Base-by-base conservation (phyloP, 768 basidiomycete genomes). In the Boletus sensibilis region DNA sequence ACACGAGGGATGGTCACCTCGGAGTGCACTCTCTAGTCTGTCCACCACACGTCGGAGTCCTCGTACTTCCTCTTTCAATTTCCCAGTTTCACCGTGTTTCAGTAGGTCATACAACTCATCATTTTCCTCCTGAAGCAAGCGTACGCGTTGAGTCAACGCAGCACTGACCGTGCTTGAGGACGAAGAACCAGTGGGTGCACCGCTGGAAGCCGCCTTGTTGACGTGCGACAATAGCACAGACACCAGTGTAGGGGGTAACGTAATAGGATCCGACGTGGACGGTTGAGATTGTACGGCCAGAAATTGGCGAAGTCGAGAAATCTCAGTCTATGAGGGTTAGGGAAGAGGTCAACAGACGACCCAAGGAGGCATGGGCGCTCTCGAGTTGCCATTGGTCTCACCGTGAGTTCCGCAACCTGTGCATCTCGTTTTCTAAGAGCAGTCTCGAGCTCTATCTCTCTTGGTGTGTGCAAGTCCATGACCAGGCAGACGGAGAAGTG, bases 381-480 rank as follows among this genome's bases (percentile, higher is more conserved):
- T 61, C 52, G 60, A 56, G 51, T 41, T 59, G 53, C 51, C 35
- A 55, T 46, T 18, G 40, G 51, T 77, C 87, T 74, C 72, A 91
- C 92, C 64, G 79, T 86, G 61, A 92, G 82, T 67, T 87, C 82
- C 50, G 81, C 75, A 49, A 92, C 74, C 68, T 90, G 87, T 53
- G 77, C 76, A 72, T 94, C 90, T 67, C 88, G 82, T 68, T 86
- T 80, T 63, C 89, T 79, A n/a, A 93, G 75, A 14, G 88, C 78
- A 29, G 83, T 79, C 73, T 94, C 92, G 40, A 94, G 84, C 70
- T 92, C 89, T 58, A 91, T 77, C 73, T 93, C 90, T 70, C 91
- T 80, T 50, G 83, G 74, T 43, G 86, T 81, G 21, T 91, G 92
- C 34, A 90, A 73, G 57, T 84, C 82, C 88, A 90, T 90, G 68